A percentile compares a stretch with the other conserved stretches of the same genome.
These are phyloP conservation scores for Helianthus tuberosus DNA, from an alignment of 129 eudicot species.

Conservation along the genomic window DNA sequence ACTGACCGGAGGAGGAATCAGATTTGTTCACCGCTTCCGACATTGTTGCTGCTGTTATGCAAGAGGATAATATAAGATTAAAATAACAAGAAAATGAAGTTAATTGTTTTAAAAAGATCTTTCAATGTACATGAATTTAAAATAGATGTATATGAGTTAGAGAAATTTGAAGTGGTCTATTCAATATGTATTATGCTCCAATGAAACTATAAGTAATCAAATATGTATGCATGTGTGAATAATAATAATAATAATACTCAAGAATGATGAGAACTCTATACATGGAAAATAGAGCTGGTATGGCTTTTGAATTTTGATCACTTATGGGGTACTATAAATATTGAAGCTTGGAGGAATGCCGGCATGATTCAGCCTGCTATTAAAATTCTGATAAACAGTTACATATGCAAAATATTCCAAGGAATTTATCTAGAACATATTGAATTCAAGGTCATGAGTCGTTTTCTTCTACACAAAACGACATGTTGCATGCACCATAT, in stretches of 20 bases:
- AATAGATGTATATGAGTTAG: too few species aligned
- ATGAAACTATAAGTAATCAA: too few species aligned
- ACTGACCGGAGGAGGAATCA: neutral
- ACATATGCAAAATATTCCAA: neutral
- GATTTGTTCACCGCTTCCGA: too few species aligned
- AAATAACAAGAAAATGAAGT: too few species aligned
- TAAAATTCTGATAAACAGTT: neutral
- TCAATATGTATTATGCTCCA: too few species aligned
- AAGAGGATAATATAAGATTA: too few species aligned
- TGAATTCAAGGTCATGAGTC: neutral
- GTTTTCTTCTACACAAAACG: neutral
- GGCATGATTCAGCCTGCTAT: neutral
- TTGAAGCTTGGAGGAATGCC: neutral
- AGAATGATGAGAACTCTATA: neutral
- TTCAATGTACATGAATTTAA: too few species aligned
- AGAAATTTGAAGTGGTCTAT: too few species aligned
- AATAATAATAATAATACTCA: neutral
- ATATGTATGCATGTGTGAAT: too few species aligned
- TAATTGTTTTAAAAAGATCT: neutral
- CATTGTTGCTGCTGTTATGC: too few species aligned
- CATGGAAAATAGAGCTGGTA: neutral
- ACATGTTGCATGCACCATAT: neutral
- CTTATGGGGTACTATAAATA: neutral
- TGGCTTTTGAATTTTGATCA: neutral
- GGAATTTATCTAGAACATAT: neutral